Conservation (phyloP, 345 rosid genomes). For the Abelmoschus esculentus region DNA sequence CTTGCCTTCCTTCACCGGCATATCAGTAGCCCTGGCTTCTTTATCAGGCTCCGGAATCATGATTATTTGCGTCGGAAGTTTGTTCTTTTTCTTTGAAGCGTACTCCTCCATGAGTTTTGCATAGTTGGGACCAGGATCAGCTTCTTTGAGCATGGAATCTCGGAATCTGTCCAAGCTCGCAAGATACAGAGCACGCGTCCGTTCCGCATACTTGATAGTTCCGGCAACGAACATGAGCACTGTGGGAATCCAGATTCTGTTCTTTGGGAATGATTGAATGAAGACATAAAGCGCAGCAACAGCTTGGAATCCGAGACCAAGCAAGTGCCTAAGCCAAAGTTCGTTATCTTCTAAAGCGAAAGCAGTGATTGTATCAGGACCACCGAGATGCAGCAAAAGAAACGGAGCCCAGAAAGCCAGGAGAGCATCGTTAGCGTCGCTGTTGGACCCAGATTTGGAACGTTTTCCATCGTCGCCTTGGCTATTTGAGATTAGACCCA, state of each 20-base stretch:
- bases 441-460: neutral
- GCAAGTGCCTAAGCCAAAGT: conserved; percentile 53
- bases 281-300: conserved; percentile 40
- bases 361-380: conserved; percentile 63
- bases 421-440: conserved; percentile 21
- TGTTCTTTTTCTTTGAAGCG: conserved; percentile 37
- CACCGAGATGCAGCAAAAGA: conserved; percentile 56
- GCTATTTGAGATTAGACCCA: conserved; percentile 50
- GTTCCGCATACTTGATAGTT: conserved; percentile 49
- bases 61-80: conserved; percentile 31
- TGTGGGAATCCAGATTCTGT: conserved; percentile 26
- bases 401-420: conserved; percentile 70
- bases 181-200: conserved; percentile 45
- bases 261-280: conserved; percentile 21
- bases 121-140: conserved; percentile 60
- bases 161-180: conserved; percentile 53
- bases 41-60: conserved; percentile 40
- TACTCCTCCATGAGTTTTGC: conserved; percentile 62
- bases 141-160: conserved; percentile 44
- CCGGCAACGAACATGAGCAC: conserved; percentile 45
- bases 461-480: neutral
- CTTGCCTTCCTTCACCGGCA: neutral
- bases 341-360: conserved; percentile 61
- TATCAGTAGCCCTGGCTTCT: conserved; percentile 11
- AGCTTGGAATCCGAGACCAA: conserved; percentile 37